phyloP scores from a whole-genome alignment of 768 basidiomycete species.

The Rhodotorula kratochvilovae region DNA sequence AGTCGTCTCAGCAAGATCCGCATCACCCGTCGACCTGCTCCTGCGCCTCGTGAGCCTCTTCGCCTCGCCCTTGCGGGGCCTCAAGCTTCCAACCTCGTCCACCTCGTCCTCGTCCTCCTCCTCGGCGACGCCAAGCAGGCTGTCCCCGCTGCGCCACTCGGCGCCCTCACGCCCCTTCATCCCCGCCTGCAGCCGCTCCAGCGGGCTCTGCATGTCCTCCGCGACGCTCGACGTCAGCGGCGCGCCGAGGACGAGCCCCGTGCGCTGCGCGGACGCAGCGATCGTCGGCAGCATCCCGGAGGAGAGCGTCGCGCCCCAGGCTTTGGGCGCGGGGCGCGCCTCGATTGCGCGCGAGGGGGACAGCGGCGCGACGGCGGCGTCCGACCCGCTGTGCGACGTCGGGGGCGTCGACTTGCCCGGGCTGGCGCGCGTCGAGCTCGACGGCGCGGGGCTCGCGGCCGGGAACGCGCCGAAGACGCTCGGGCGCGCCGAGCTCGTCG shows the following conservation, averaged over 20 bases:
- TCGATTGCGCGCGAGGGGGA: slow-evolving; percentile 13
- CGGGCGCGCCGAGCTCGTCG: not conserved
- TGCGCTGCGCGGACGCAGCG: slow-evolving; percentile 10
- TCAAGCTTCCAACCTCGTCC: not conserved
- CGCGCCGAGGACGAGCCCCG: slow-evolving; percentile 17
- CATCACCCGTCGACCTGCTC: slow-evolving; percentile 76
- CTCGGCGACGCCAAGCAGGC: slow-evolving; percentile 22
- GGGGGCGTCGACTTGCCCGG: slow-evolving; percentile 4
- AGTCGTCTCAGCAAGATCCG: slow-evolving; percentile 49
- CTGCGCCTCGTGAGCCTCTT: slow-evolving; percentile 48
- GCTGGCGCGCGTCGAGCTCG: not conserved
- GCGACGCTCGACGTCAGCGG: slow-evolving; percentile 25
- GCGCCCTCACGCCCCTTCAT: slow-evolving; percentile 5
- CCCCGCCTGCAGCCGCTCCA: slow-evolving; percentile 28
- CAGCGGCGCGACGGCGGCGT: slow-evolving; percentile 2
- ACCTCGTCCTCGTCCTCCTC: slow-evolving; percentile 46
- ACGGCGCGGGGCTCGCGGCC: not conserved
- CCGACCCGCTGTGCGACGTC: not conserved
- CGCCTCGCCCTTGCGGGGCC: slow-evolving; percentile 49
- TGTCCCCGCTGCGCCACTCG: slow-evolving; percentile 24
- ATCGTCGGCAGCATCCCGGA: slow-evolving; percentile 32
- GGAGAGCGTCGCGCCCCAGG: slow-evolving; percentile 34
- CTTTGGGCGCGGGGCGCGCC: slow-evolving; percentile 25
- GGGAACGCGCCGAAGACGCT: not conserved
- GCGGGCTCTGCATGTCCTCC: slow-evolving; percentile 34